These are phyloP conservation scores for Digitaria exilis DNA, from an alignment of 202 grass and related monocot genomes.

Conservation along the genomic window DNA sequence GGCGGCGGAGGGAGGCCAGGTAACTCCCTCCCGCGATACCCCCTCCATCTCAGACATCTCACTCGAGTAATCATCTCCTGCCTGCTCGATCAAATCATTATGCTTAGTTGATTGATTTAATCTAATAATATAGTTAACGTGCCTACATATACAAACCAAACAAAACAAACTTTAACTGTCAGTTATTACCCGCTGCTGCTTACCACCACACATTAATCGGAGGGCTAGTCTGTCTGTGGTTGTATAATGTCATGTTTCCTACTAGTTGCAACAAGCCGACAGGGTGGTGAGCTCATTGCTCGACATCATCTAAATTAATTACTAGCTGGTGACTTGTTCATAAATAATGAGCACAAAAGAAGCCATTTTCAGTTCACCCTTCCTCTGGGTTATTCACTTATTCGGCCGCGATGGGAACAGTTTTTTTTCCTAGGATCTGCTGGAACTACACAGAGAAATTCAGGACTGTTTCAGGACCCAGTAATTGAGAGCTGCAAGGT, in stretches of 20 bases:
- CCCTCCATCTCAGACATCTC: conserved; percentile 76
- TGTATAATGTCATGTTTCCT: not conserved
- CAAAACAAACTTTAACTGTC: not conserved
- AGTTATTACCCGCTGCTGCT: not conserved
- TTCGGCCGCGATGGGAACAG: not conserved
- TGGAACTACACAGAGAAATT: conserved; percentile 77
- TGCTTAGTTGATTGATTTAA: not conserved
- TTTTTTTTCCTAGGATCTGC: not conserved
- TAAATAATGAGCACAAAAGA: not conserved
- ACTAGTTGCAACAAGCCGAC: conserved; percentile 1
- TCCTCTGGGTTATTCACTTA: too few species aligned
- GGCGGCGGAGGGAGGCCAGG: conserved; percentile 82
- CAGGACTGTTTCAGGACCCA: conserved; percentile 69
- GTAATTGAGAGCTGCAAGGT: conserved; percentile 90
- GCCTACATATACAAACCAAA: not conserved
- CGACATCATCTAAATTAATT: not conserved
- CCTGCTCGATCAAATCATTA: conserved; percentile 35
- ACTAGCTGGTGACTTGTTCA: not conserved
- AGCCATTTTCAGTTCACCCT: not conserved
- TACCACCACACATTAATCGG: conserved; percentile 21
- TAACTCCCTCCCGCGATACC: conserved; percentile 75
- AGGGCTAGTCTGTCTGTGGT: not conserved
- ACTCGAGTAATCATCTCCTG: conserved; percentile 62
- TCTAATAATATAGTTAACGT: not conserved
- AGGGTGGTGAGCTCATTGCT: conserved; percentile 7